phyloP scores from a whole-genome alignment of 1,284 basidiomycete species.

The Gymnopus androsaceus region DNA sequence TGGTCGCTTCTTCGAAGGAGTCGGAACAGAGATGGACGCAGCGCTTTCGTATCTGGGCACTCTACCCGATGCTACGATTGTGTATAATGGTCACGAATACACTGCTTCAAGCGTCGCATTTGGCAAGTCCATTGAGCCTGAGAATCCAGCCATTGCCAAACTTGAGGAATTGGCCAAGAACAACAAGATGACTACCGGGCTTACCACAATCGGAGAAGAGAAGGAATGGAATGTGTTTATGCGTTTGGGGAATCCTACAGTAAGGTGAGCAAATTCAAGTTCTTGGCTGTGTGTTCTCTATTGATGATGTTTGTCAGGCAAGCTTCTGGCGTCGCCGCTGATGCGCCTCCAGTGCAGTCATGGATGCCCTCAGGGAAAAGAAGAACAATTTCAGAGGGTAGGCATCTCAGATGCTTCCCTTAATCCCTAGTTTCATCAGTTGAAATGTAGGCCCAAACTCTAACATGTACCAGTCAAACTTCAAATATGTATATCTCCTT shows the following conservation, averaged over 20 bases:
- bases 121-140: slow-evolving; percentile 66
- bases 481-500: background rate
- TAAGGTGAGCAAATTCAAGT: slow-evolving; percentile 48
- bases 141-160: slow-evolving; percentile 55
- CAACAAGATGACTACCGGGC: slow-evolving; percentile 68
- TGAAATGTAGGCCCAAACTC: background rate
- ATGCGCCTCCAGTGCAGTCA: slow-evolving; percentile 57
- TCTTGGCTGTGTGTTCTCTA: background rate
- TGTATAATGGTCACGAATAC: slow-evolving; percentile 95
- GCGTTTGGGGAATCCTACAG: slow-evolving; percentile 58
- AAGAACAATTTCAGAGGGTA: slow-evolving; percentile 81
- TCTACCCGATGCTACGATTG: slow-evolving; percentile 80
- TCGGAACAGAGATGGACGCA: slow-evolving; percentile 81
- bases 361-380: slow-evolving; percentile 74
- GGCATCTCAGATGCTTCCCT: slow-evolving; percentile 1
- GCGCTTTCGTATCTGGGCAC: slow-evolving; percentile 76
- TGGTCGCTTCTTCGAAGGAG: slow-evolving; percentile 97
- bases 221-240: slow-evolving; percentile 87
- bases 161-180: slow-evolving; percentile 56
- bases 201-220: slow-evolving; percentile 84
- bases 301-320: slow-evolving; percentile 37
- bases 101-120: slow-evolving; percentile 72
- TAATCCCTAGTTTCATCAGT: background rate
- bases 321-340: slow-evolving; percentile 47
- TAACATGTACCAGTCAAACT: background rate